phyloP scores from a whole-genome alignment of 495 filamentous ascomycete species.

The Umbilicaria muhlenbergii region DNA sequence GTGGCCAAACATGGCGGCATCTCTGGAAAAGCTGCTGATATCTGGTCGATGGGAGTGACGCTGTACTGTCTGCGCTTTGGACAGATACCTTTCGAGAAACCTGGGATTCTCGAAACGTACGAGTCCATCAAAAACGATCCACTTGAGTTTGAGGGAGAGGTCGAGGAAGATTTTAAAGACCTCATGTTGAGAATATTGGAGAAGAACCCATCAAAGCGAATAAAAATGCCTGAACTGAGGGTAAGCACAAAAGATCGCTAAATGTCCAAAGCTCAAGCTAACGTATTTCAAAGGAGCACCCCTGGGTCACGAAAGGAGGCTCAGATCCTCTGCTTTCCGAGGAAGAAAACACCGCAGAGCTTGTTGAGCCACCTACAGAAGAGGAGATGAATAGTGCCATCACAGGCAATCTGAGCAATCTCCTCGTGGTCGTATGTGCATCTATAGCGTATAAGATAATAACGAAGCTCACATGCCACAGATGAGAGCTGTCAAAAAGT shows the following conservation, averaged over 20 bases:
- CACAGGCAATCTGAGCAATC: slow-evolving; percentile 67
- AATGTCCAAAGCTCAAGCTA: slow-evolving; percentile 3
- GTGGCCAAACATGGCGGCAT: slow-evolving; percentile 78
- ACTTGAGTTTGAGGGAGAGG: slow-evolving; percentile 27
- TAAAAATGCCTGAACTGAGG: slow-evolving; percentile 65
- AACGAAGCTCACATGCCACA: slow-evolving; percentile 20
- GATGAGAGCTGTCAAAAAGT: slow-evolving; percentile 86
- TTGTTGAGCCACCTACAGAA: slow-evolving; percentile 67
- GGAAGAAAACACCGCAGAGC: slow-evolving; percentile 73
- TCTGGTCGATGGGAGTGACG: slow-evolving; percentile 98
- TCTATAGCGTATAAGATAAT: not conserved
- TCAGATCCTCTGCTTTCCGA: slow-evolving; percentile 63
- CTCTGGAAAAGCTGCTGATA: slow-evolving; percentile 77
- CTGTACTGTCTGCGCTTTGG: slow-evolving; percentile 89
- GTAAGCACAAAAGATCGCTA: slow-evolving; percentile 32
- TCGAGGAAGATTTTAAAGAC: slow-evolving; percentile 46
- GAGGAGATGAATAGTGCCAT: slow-evolving; percentile 85
- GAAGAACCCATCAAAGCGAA: slow-evolving; percentile 63
- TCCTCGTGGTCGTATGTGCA: slow-evolving; percentile 63
- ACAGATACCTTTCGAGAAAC: slow-evolving; percentile 64
- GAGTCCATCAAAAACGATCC: slow-evolving; percentile 65
- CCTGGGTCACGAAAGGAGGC: slow-evolving; percentile 82
- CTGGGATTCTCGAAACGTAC: slow-evolving; percentile 70
- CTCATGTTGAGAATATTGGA: slow-evolving; percentile 52
- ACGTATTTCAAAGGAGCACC: slow-evolving; percentile 49